Conservation (phyloP, 1,139 yeast genomes). For the Blastobotrys indianensis region DNA sequence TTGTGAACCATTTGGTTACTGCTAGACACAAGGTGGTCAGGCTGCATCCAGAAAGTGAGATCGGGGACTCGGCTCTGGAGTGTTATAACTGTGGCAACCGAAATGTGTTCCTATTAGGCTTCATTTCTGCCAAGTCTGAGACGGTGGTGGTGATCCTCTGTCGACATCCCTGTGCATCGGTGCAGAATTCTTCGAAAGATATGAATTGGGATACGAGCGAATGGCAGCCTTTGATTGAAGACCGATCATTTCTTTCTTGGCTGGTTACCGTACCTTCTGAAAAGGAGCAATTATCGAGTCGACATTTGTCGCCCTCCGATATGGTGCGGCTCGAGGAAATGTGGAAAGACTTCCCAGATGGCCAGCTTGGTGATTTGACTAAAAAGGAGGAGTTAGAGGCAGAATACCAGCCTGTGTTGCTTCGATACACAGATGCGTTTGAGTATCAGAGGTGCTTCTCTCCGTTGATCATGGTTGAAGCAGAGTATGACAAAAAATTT, state of each 20-base stretch:
- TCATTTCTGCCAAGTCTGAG: slow-evolving; percentile 81
- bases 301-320: slow-evolving; percentile 55
- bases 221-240: slow-evolving; percentile 85
- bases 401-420: slow-evolving; percentile 61
- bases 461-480: slow-evolving; percentile 76
- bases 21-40: slow-evolving; percentile 73
- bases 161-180: slow-evolving; percentile 80
- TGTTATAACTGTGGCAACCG: slow-evolving; percentile 87
- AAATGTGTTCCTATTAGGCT: slow-evolving; percentile 78
- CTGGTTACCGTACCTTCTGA: slow-evolving; percentile 65
- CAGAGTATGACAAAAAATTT: slow-evolving; percentile 67
- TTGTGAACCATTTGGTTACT: slow-evolving; percentile 77
- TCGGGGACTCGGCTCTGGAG: slow-evolving; percentile 80
- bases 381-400: slow-evolving; percentile 50
- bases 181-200: slow-evolving; percentile 41
- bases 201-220: slow-evolving; percentile 78
- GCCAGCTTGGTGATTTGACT: slow-evolving; percentile 48
- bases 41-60: slow-evolving; percentile 71
- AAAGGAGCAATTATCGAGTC: slow-evolving; percentile 53
- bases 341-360: slow-evolving; percentile 70
- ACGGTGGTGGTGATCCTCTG: slow-evolving; percentile 84
- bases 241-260: slow-evolving; percentile 76
- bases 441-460: slow-evolving; percentile 84
- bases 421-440: slow-evolving; percentile 77
- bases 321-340: slow-evolving; percentile 69